A percentile compares a stretch with the other conserved stretches of the same genome.
These are phyloP conservation scores for Kwoniella sp. DNA, from an alignment of 768 basidiomycete species.

Conservation along the genomic window DNA sequence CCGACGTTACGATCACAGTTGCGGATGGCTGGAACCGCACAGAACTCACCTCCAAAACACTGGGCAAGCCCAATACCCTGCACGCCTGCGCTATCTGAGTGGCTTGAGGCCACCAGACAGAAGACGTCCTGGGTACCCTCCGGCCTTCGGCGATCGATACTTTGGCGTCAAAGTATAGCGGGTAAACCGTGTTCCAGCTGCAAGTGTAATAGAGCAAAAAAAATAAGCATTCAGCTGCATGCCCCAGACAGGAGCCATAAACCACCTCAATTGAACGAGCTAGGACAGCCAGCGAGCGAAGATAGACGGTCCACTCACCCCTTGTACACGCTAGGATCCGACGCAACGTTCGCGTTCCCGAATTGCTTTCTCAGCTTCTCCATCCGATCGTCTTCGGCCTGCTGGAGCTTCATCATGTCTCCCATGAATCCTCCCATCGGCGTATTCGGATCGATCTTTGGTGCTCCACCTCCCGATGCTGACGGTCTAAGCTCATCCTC, in stretches of 20 bases:
- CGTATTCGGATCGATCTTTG: constrained; percentile 37
- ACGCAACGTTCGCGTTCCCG: constrained; percentile 39
- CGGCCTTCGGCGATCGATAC: constrained; percentile 82
- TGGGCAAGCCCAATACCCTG: constrained; percentile 71
- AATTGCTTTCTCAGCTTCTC: constrained; percentile 46
- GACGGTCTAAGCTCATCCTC: constrained; percentile 29
- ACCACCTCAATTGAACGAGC: neutral
- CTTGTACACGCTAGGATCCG: constrained; percentile 47
- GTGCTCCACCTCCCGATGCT: constrained; percentile 8
- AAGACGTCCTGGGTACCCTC: constrained; percentile 73
- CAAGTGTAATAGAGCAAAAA: neutral
- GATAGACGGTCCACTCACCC: constrained; percentile 38
- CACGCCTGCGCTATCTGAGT: constrained; percentile 88
- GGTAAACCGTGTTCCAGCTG: constrained; percentile 96
- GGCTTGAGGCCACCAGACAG: constrained; percentile 93
- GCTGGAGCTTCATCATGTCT: constrained; percentile 55
- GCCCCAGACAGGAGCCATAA: neutral
- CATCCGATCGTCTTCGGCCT: constrained; percentile 37
- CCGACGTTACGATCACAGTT: too few relatives aligned
- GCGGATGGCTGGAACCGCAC: too few relatives aligned
- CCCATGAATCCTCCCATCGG: constrained; percentile 57
- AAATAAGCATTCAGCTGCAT: constrained; percentile 7
- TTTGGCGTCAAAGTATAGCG: constrained; percentile 95
- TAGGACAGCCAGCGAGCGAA: neutral
- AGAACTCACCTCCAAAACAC: constrained; percentile 76